Evolutionary conservation across 352 stramenopile genomes (phyloP).

Genomic region (Pythium phragmitis): DNA sequence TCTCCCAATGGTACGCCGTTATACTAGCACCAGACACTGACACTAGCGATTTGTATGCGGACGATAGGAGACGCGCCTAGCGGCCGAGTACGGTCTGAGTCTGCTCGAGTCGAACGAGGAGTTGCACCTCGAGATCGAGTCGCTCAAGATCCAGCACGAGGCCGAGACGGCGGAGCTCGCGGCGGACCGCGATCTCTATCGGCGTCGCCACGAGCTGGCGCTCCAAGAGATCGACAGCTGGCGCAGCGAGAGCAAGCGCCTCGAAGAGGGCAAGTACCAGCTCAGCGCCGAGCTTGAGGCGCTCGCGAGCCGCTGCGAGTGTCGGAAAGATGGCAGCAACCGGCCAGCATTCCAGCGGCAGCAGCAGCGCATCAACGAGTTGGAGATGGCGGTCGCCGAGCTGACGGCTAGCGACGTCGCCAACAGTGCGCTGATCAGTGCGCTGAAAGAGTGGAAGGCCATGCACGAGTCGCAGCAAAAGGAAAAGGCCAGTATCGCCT

Average conservation of each 20-base stretch:
- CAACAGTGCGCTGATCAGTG: constrained; percentile 41
- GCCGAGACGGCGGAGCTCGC: constrained; percentile 57
- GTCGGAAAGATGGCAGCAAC: constrained; percentile 24
- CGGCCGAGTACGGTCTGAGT: constrained; percentile 74
- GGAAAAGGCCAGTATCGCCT: constrained; percentile 28
- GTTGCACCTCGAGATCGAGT: constrained; percentile 62
- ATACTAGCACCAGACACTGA: background rate
- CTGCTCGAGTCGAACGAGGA: constrained; percentile 80
- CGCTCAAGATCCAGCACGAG: constrained; percentile 75
- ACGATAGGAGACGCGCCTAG: constrained; percentile 65
- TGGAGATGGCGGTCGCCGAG: constrained; percentile 38
- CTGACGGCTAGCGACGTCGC: constrained; percentile 33
- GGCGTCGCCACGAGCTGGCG: constrained; percentile 59
- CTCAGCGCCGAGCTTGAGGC: constrained; percentile 56
- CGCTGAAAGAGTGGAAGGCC: constrained; percentile 43
- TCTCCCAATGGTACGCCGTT: background rate
- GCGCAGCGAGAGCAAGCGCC: constrained; percentile 59
- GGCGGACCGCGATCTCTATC: constrained; percentile 58
- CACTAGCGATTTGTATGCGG: background rate
- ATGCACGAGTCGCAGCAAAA: constrained; percentile 40
- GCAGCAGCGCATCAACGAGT: constrained; percentile 38
- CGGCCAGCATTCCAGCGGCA: constrained; percentile 21
- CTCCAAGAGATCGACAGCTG: constrained; percentile 67
- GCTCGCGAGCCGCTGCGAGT: constrained; percentile 44
- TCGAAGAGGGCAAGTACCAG: constrained; percentile 63